Evolutionary conservation across 805 yeast species (phyloP).

Genomic region (Lipomyces sp.): DNA sequence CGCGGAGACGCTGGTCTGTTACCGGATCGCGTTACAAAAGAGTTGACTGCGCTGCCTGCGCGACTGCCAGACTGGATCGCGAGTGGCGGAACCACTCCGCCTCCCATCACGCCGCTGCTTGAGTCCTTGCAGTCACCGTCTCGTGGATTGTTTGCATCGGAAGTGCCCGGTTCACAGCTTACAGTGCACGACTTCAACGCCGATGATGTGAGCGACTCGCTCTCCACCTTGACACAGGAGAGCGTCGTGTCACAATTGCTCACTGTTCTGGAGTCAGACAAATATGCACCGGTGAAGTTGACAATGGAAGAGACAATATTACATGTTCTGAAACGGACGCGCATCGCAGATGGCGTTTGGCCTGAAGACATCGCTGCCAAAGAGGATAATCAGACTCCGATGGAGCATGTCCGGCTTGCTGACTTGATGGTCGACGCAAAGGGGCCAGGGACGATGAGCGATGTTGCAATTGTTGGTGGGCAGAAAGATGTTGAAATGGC

Average conservation of each 20-base stretch:
- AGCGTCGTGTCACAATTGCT: slow-evolving; percentile 15
- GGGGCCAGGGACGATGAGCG: neutral
- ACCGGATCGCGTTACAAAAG: slow-evolving; percentile 53
- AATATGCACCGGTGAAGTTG: slow-evolving; percentile 4
- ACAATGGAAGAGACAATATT: slow-evolving; percentile 6
- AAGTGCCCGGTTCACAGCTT: slow-evolving; percentile 5
- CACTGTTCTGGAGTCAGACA: slow-evolving; percentile 19
- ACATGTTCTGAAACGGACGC: slow-evolving; percentile 8
- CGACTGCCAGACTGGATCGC: slow-evolving; percentile 18
- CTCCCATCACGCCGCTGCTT: slow-evolving; percentile 12
- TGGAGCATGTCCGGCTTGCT: too few relatives aligned
- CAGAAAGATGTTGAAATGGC: too few relatives aligned
- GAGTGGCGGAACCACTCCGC: slow-evolving; percentile 7
- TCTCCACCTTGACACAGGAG: slow-evolving; percentile 2
- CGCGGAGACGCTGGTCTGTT: slow-evolving; percentile 78
- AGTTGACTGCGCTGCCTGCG: slow-evolving; percentile 10
- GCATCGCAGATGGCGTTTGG: slow-evolving; percentile 12
- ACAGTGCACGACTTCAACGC: slow-evolving; percentile 6
- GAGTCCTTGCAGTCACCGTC: neutral
- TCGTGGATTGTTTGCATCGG: neutral
- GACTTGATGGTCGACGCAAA: too few relatives aligned
- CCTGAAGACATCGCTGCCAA: neutral
- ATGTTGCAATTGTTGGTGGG: too few relatives aligned
- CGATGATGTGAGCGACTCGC: slow-evolving; percentile 6
- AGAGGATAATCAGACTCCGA: too few relatives aligned